Evolutionary conservation across 2,329 filamentous ascomycete genomes (phyloP), one percentile per base, ranked within the genome.

Genomic region (Diaporthe citriasiana): DNA sequence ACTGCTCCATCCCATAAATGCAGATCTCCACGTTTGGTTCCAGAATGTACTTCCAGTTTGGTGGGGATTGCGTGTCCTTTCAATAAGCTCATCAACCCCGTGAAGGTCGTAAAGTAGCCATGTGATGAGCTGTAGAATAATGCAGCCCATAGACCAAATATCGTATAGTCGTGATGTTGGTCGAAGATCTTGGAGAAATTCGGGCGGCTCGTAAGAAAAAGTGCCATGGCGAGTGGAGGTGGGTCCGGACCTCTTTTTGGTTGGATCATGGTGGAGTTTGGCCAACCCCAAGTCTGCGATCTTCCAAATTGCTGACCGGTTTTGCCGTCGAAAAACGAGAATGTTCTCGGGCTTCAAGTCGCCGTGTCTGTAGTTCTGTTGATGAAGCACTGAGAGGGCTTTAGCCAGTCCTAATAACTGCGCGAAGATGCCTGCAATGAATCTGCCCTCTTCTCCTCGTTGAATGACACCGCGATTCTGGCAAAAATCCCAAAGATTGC

Each of bases 111-210:
- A 63, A 53, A 75, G 63, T 15, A 82, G 60, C 81, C 81, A 82
- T 7, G 80, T 76, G 6, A 78, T 19, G 0, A 78, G 78, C 70
- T 82, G 80, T 0, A 82, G 72, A 0, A 77, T 76, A 12, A 82
- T 78, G 38, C 79, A 81, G 0, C 81, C 81, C 71, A 82, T 77
- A 0, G 79, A 80, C 81, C 81, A 82, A 12, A 79, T 75, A 22
- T 82, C 81, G 17, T 79, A 82, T 0, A 73, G 73, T 0, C 79
- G 76, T 1, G 80, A 81, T 7, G 25, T 55, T 30, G 51, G 25
- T 30, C 17, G 51, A 6, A 3, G 1, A 17, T 51, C 15, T 22
- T 68, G 45, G 1, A 38, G 27, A 22, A 47, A 51, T 38, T 71
- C 70, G 9, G 70, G 70, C 13, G 70, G 40, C 35, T 71, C 70